These are phyloP conservation scores for Cylindrotheca closterium DNA, from an alignment of 108 stramenopile species.

Conservation along the genomic window DNA sequence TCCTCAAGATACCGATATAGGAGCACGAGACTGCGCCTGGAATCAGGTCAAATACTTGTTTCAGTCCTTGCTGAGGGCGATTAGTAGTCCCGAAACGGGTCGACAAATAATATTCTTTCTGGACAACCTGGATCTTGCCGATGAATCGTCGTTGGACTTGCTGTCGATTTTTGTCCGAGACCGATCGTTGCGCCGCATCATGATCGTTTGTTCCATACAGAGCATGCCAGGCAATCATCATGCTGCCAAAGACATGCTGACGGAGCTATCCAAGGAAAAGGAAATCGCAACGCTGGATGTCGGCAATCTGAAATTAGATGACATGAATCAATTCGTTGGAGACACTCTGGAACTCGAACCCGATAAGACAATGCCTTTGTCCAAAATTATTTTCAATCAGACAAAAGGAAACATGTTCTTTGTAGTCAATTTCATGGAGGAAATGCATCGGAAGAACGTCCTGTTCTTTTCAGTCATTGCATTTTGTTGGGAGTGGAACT, in stretches of 20 bases:
- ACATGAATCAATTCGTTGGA: constrained; percentile 20
- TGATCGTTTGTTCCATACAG: constrained; percentile 27
- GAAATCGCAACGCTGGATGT: constrained; percentile 22
- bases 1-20: background rate
- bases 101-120: constrained; percentile 34
- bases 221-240: constrained; percentile 7
- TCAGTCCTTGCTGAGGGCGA: constrained; percentile 15
- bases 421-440: constrained; percentile 37
- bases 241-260: constrained; percentile 5
- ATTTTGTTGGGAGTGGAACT: constrained; percentile 50
- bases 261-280: constrained; percentile 1
- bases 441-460: constrained; percentile 48
- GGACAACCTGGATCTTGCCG: constrained; percentile 39
- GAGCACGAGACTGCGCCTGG: constrained; percentile 3
- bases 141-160: constrained; percentile 22
- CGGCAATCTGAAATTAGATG: constrained; percentile 16
- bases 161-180: constrained; percentile 23
- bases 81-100: constrained; percentile 9
- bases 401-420: constrained; percentile 42
- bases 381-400: constrained; percentile 23
- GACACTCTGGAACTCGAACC: constrained; percentile 18
- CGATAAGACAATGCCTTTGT: constrained; percentile 8
- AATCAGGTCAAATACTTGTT: constrained; percentile 27
- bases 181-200: constrained; percentile 7
- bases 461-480: constrained; percentile 46